Percentiles rank a stretch among this genome's conserved stretches.
These are phyloP conservation scores for Cyclotella cryptica DNA, from an alignment of 108 stramenopile species.

Conservation along the genomic window DNA sequence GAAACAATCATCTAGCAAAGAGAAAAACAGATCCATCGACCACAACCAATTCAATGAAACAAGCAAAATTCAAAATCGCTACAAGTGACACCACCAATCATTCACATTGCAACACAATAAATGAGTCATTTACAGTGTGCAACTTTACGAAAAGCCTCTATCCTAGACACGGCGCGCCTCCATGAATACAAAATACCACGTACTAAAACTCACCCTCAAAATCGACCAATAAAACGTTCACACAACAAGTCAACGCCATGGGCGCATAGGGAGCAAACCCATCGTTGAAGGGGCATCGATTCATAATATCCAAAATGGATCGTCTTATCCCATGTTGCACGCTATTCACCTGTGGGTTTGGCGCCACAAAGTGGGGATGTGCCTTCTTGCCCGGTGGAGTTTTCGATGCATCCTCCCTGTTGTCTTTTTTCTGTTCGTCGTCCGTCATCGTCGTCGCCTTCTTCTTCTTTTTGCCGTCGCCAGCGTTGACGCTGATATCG, in stretches of 20 bases:
- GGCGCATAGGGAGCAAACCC: not conserved
- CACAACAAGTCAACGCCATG: constrained; percentile 5
- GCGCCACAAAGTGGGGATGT: constrained; percentile 2
- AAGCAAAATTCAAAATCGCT: no score
- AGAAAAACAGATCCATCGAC: no score
- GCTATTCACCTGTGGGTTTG: not conserved
- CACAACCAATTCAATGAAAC: no score
- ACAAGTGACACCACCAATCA: not conserved
- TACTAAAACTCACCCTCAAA: constrained; percentile 9
- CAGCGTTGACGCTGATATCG: not conserved
- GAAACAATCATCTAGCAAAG: no score
- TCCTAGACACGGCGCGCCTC: not conserved
- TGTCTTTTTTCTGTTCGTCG: not conserved
- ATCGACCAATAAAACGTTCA: constrained; percentile 9
- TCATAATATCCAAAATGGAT: constrained; percentile 1
- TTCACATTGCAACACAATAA: not conserved
- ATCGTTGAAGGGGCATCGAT: constrained; percentile 6
- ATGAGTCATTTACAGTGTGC: no score
- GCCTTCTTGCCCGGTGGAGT: not conserved
- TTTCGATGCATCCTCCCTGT: not conserved
- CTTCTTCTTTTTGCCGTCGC: not conserved
- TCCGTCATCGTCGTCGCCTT: not conserved
- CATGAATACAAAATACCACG: not conserved
- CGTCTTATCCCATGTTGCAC: not conserved
- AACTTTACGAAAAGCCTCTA: no score